Evolutionary conservation across 257 asterid species (phyloP).

Genomic region (Eustoma russellianum): DNA sequence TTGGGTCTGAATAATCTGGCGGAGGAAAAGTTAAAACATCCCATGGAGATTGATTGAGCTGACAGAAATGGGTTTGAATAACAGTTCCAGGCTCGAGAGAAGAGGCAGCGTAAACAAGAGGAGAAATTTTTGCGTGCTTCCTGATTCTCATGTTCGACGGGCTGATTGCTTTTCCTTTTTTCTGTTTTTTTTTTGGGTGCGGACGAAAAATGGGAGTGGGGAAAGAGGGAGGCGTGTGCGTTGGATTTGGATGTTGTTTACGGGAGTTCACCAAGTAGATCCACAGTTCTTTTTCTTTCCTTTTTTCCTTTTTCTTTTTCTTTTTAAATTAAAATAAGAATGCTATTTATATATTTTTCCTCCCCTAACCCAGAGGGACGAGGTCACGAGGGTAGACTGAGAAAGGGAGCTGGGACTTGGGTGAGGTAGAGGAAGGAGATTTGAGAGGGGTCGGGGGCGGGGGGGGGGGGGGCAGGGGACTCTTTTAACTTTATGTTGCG

Average conservation of each 20-base stretch:
- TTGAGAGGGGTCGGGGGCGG: no score
- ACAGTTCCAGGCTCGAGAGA: slow-evolving; percentile 3
- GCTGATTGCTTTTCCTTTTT: neutral
- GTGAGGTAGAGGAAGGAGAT: no score
- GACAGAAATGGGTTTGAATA: slow-evolving; percentile 19
- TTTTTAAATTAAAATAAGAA: no score
- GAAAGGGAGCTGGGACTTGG: no score
- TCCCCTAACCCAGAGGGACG: no score
- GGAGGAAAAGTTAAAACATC: slow-evolving; percentile 57
- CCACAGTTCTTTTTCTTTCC: slow-evolving; percentile 1
- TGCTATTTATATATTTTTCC: no score
- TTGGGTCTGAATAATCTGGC: slow-evolving; percentile 12
- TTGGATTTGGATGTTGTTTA: slow-evolving; percentile 1
- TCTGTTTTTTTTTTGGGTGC: neutral
- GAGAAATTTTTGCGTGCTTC: slow-evolving; percentile 34
- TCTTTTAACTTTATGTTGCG: no score
- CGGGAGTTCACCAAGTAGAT: slow-evolving; percentile 2
- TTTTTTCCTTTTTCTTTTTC: neutral
- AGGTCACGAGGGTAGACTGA: no score
- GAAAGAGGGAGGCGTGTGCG: neutral
- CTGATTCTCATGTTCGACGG: slow-evolving; percentile 34
- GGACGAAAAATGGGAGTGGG: neutral
- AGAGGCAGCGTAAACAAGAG: slow-evolving; percentile 12
- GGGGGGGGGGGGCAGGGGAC: no score
- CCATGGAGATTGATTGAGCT: slow-evolving; percentile 57